phyloP scores from a whole-genome alignment of 768 basidiomycete genomes.

The Mycena rosella region DNA sequence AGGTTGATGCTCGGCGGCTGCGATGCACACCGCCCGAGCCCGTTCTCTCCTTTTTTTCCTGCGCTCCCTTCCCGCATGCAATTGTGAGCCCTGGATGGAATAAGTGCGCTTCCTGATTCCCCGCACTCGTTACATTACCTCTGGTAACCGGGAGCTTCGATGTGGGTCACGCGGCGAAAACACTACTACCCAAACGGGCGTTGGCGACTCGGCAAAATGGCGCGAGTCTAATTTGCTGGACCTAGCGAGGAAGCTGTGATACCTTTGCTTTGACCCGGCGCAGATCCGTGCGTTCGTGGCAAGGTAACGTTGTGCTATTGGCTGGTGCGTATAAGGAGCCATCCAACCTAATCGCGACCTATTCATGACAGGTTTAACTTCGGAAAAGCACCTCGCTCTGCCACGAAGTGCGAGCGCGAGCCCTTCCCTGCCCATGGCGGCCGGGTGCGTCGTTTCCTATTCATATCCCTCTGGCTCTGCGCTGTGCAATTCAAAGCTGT shows the following conservation, averaged over 20 bases:
- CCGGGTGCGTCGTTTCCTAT: constrained; percentile 19
- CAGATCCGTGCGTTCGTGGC: constrained; percentile 18
- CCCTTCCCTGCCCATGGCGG: too few species aligned
- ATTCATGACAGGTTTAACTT: constrained; percentile 27
- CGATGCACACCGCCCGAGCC: neutral
- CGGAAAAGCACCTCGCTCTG: constrained; percentile 13
- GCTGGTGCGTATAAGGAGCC: constrained; percentile 13
- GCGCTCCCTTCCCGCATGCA: neutral
- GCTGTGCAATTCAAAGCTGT: neutral
- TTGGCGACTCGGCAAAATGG: neutral
- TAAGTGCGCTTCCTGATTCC: constrained; percentile 21
- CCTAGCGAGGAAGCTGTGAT: neutral
- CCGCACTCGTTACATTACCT: constrained; percentile 13
- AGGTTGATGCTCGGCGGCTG: neutral
- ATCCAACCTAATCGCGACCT: constrained; percentile 15
- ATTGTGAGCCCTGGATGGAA: constrained; percentile 8
- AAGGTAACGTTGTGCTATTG: constrained; percentile 14
- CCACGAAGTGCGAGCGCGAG: too few species aligned
- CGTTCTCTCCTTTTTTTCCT: neutral
- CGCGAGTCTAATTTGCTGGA: constrained; percentile 16
- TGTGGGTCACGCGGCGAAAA: constrained; percentile 1
- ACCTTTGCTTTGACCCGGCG: constrained; percentile 2
- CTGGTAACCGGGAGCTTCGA: constrained; percentile 12
- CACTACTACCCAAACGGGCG: neutral
- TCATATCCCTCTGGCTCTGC: neutral